Base-by-base conservation (phyloP, 2,329 filamentous ascomycete genomes). In the Botrytis pseudocinerea region DNA sequence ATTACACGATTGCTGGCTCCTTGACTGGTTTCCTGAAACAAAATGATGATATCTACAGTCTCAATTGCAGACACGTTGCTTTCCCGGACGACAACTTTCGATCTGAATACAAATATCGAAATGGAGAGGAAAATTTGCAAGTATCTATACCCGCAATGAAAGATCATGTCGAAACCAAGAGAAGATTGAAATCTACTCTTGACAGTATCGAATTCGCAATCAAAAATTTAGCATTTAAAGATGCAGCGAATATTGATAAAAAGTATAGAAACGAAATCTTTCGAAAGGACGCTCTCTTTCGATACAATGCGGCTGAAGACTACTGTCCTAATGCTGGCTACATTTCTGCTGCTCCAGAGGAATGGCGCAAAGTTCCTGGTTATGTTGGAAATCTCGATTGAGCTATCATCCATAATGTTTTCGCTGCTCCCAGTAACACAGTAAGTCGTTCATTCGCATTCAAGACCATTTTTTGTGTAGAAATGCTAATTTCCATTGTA, bases 111-210 rank as follows among this genome's bases (percentile, higher is more conserved):
- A 59, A 59, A 3, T 32, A 8, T 20, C n/a, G 8, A 2, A 7
- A 20, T 20, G 54, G 14, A 32, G 16, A 16, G 8, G 4, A 57
- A 18, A 20, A 20, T 4, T 32, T 9, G 8, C n/a, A 28, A 1
- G 8, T 59, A 20, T 59, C 54, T 32, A 59, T 59, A 10, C 54
- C 54, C 8, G 54, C 54, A 1, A 9, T 9, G 2, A 32, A 32
- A 0, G 54, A 59, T 32, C 54, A 59, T 16, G 14, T 18, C 7
- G 14, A 3, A 1, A 59, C 54, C 54, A 59, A 59, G 28, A 1
- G 1, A 9, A 0, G 2, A 59, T 9, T 32, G 28, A 20, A 59
- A 32, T 0, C 0, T 18, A 14, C 8, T n/a, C n/a, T 18, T 14
- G n/a, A 59, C 22, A 48, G 16, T 7, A 22, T 22, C 9, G 20